phyloP scores from a whole-genome alignment of 345 rosid species.

The Viola odorata region DNA sequence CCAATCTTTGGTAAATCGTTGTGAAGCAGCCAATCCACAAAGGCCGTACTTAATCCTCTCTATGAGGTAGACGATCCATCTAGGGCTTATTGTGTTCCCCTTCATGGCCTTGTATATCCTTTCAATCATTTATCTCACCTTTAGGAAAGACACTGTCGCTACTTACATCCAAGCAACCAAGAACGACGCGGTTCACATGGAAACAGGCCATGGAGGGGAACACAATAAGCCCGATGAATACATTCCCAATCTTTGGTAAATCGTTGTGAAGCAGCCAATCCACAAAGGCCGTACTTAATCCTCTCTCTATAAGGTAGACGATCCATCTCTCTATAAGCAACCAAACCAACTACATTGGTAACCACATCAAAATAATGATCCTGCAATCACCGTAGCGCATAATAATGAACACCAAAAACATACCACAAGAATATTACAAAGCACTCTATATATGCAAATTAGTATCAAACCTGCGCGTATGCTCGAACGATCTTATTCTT shows the following conservation, averaged over 20 bases:
- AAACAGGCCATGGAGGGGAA: constrained; percentile 52
- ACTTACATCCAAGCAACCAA: constrained; percentile 38
- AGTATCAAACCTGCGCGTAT: constrained; percentile 60
- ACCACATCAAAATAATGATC: constrained; percentile 90
- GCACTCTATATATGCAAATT: not conserved
- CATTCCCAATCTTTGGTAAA: constrained; percentile 35
- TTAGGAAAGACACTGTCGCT: constrained; percentile 36
- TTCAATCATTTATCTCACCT: constrained; percentile 40
- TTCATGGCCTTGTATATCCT: constrained; percentile 43
- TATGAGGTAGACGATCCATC: too few species aligned
- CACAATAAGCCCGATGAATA: constrained; percentile 42
- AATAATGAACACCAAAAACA: not conserved
- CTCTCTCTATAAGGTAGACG: too few species aligned
- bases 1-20: constrained; percentile 33
- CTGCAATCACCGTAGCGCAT: constrained; percentile 26
- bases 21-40: constrained; percentile 46
- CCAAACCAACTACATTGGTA: constrained; percentile 77
- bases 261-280: constrained; percentile 42
- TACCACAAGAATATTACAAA: not conserved
- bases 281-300: constrained; percentile 45
- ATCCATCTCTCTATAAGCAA: constrained; percentile 30
- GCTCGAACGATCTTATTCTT: constrained; percentile 82
- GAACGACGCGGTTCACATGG: constrained; percentile 19
- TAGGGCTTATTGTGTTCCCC: constrained; percentile 53
- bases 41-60: constrained; percentile 45